Evolutionary conservation across 2,329 filamentous ascomycete genomes (phyloP), one percentile per base, ranked within the genome.

Genomic region (Fusarium camptoceras): DNA sequence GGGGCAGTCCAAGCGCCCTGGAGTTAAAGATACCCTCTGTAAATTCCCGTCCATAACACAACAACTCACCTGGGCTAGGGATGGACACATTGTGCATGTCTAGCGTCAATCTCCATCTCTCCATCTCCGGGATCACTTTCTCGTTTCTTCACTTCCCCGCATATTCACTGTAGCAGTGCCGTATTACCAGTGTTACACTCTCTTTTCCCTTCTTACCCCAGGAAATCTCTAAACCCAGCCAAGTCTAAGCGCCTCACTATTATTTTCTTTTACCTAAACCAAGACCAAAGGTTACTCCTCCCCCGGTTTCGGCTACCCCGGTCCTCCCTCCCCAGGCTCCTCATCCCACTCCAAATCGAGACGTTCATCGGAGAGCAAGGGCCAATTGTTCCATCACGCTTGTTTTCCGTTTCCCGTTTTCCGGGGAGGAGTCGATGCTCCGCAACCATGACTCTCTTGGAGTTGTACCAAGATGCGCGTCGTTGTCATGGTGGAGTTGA

Each of bases 61-160:
- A 47, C 43, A 47, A 41, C 50, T 67, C 44, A 60, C 53, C 31
- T 20, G 37, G 59, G 54, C 55, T 67, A 71, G 68, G 68, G 64
- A 69, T 48, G 53, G 43, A 71, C 68, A 71, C 66, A 49, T 56
- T 49, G 64, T 68, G 68, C 68, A 71, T 70, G 24, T 31, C 46
- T 70, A 70, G 67, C 54, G 54, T 14, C 5, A 15, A 30, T 55
- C 50, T 67, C 39, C 54, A 14, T 51, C 18, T 51, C 49, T 43
- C 49, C 49, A 54, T 59, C 49, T 68, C 57, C 27, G 37, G 28
- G 3, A 24, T n/a, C 20, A 34, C 31, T 53, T 50, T 37, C 54
- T 51, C 39, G 11, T 24, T 58, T 59, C 46, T 43, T 25, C 24
- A 7, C 24, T 51, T 58, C 63, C 66, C 66, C 62, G 62, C 62